Evolutionary conservation across 345 rosid genomes (phyloP).

Genomic region (Eucalyptus marginata): DNA sequence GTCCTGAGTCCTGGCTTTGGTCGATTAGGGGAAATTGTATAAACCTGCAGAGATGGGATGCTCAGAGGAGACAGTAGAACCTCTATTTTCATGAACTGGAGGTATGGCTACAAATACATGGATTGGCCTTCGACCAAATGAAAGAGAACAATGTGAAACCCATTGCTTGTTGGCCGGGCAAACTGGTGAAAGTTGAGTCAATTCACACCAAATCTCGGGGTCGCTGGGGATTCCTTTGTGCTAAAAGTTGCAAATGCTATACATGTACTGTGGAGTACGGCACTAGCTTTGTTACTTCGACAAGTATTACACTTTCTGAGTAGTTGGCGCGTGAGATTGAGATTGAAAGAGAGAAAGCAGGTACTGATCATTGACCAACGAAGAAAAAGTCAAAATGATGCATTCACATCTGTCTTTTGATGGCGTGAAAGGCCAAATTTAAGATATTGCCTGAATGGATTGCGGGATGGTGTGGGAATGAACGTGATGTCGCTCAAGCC

Average conservation of each 20-base stretch:
- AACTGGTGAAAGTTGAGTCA: neutral
- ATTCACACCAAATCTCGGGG: neutral
- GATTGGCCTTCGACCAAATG: neutral
- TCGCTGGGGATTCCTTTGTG: neutral
- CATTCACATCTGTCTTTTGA: no score
- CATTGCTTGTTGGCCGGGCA: no score
- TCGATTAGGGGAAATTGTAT: no score
- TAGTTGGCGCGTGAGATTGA: neutral
- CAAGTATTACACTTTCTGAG: neutral
- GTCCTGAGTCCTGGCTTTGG: neutral
- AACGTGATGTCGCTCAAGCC: no score
- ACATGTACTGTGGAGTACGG: neutral
- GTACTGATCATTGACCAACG: accelerated
- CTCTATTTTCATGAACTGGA: neutral
- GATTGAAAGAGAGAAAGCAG: no score
- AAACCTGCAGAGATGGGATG: neutral
- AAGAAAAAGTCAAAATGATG: neutral
- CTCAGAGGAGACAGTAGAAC: neutral
- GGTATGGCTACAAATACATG: neutral
- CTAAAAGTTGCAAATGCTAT: neutral
- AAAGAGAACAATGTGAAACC: no score
- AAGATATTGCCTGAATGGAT: no score
- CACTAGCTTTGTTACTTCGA: neutral
- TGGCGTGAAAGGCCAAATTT: accelerated
- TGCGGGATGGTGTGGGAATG: no score